Evolutionary conservation across 352 stramenopile species (phyloP).

Genomic region (Phytophthora cactorum): DNA sequence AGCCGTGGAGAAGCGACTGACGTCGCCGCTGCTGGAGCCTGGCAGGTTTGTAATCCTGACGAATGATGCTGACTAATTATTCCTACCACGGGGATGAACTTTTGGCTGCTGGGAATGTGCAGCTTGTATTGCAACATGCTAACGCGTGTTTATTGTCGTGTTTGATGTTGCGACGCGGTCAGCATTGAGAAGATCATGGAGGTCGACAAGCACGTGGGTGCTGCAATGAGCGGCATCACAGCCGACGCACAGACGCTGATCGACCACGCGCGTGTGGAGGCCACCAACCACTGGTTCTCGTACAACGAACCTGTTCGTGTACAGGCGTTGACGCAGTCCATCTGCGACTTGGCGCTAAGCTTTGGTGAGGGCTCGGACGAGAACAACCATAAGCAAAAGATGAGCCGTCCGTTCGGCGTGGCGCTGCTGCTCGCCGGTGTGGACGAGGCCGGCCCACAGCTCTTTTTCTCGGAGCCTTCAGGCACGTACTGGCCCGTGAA

Average conservation of each 20-base stretch:
- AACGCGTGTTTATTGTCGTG: not conserved
- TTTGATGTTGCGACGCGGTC: constrained; percentile 12
- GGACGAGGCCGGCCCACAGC: constrained; percentile 94
- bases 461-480: constrained; percentile 98
- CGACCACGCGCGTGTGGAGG: constrained; percentile 98
- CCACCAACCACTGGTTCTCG: constrained; percentile 98
- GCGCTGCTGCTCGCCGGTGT: constrained; percentile 97
- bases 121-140: constrained; percentile 2
- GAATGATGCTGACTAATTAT: not conserved
- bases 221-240: constrained; percentile 98
- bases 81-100: not conserved
- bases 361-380: constrained; percentile 93
- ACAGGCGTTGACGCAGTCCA: constrained; percentile 97
- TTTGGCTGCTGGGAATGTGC: not conserved
- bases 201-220: constrained; percentile 98
- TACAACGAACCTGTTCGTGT: constrained; percentile 98
- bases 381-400: constrained; percentile 97
- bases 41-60: constrained; percentile 58
- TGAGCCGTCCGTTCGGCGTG: constrained; percentile 99
- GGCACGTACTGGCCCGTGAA: constrained; percentile 99
- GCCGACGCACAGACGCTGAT: constrained; percentile 98
- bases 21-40: constrained; percentile 95
- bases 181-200: constrained; percentile 99
- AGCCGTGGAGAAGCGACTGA: constrained; percentile 99
- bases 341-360: constrained; percentile 98